phyloP scores from a whole-genome alignment of 2,329 filamentous ascomycete species.

The Bisporella sp. region DNA sequence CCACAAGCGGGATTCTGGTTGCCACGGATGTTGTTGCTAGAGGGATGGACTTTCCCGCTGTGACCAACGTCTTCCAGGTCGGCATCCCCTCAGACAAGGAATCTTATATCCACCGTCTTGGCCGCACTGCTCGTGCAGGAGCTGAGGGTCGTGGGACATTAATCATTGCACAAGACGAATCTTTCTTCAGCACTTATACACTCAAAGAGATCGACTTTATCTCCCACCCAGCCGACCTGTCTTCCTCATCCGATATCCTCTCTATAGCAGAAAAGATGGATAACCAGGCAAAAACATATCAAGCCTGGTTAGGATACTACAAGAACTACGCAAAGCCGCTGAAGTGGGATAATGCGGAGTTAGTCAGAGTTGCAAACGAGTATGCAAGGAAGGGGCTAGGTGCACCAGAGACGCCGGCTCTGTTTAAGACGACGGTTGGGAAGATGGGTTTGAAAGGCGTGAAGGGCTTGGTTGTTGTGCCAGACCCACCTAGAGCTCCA shows the following conservation, averaged over 20 bases:
- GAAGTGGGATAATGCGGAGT: slow-evolving; percentile 24
- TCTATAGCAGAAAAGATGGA: slow-evolving; percentile 37
- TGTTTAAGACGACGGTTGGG: slow-evolving; percentile 40
- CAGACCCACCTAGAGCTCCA: slow-evolving; percentile 31
- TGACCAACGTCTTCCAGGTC: slow-evolving; percentile 73
- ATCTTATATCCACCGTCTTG: slow-evolving; percentile 70
- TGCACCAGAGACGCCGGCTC: slow-evolving; percentile 37
- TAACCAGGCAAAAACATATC: slow-evolving; percentile 43
- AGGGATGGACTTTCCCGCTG: slow-evolving; percentile 77
- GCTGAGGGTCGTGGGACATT: slow-evolving; percentile 68
- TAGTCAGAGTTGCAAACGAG: slow-evolving; percentile 45
- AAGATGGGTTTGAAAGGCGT: slow-evolving; percentile 53
- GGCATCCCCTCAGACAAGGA: slow-evolving; percentile 58
- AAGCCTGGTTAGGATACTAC: slow-evolving; percentile 49
- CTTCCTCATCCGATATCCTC: slow-evolving; percentile 31
- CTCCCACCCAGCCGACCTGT: slow-evolving; percentile 38
- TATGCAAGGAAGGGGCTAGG: slow-evolving; percentile 43
- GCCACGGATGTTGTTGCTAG: slow-evolving; percentile 76
- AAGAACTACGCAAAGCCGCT: slow-evolving; percentile 41
- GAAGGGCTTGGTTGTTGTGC: slow-evolving; percentile 39
- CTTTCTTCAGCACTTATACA: slow-evolving; percentile 42
- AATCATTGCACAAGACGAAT: slow-evolving; percentile 50
- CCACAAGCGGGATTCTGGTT: slow-evolving; percentile 59
- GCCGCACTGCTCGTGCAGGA: slow-evolving; percentile 69
- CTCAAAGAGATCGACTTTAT: slow-evolving; percentile 48